These are phyloP conservation scores for Leishmania braziliensis DNA, from an alignment of 208 protist species.

Conservation along the genomic window DNA sequence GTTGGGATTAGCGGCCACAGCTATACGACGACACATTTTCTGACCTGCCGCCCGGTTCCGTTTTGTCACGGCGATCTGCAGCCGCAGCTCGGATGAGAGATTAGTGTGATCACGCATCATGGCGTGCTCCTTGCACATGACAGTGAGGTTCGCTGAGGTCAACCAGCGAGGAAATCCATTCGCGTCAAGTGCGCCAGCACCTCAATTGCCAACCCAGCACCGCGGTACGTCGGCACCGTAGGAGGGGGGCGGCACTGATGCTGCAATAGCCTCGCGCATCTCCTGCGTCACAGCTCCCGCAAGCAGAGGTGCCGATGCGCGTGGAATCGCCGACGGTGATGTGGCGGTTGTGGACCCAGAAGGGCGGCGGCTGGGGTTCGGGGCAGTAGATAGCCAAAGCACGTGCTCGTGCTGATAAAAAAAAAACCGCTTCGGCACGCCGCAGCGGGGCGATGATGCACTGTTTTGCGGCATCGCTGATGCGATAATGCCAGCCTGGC, in stretches of 20 bases:
- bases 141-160: constrained; percentile 16
- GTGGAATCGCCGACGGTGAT: not conserved
- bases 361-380: not conserved
- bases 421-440: not conserved
- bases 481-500: not conserved
- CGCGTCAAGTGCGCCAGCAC: constrained; percentile 5
- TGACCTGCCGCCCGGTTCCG: constrained; percentile 22
- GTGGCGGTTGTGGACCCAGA: not conserved
- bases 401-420: constrained; percentile 15
- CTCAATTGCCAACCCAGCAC: constrained; percentile 10
- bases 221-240: constrained; percentile 5
- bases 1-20: constrained; percentile 43
- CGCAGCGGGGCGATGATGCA: constrained; percentile 31
- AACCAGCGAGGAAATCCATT: constrained; percentile 26
- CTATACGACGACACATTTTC: constrained; percentile 47
- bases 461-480: constrained; percentile 24
- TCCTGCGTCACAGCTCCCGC: not conserved
- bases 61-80: constrained; percentile 33
- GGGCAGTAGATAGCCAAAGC: constrained; percentile 9
- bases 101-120: not conserved
- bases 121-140: constrained; percentile 9
- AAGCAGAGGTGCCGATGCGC: not conserved
- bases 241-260: not conserved
- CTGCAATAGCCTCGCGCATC: not conserved
- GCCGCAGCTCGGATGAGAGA: constrained; percentile 28